Base-by-base conservation (phyloP, 2,329 filamentous ascomycete species). In the Thyridium curvatum region DNA sequence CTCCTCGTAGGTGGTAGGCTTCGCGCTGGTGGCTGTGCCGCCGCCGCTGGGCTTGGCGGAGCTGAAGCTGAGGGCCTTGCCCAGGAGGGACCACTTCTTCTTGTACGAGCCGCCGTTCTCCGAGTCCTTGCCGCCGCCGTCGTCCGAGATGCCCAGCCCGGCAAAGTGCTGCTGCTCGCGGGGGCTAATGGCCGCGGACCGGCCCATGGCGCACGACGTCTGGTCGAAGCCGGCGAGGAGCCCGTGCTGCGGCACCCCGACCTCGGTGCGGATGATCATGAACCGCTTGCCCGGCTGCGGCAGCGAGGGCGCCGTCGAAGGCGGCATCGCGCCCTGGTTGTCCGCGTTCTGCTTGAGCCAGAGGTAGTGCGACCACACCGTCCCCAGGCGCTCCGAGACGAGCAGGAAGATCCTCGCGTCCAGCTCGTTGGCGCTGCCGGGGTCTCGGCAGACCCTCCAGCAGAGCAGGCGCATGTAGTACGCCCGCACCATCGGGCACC, bases 401-500 rank as follows among this genome's bases (percentile, higher is more conserved):
- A 76, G 69, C 41, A 77, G 64, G 51, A 89, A 83, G 42, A 94
- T 86, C 48, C 74, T 72, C 82, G 72, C 61, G 55, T 93, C 85
- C 31, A 77, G 58, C 18, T 79, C 72, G 33, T 77, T 76, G 16
- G 77, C 69, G 34, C 73, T 76, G 13, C 82, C 86, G 38, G 81
- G 77, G 52, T 84, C 85, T 46, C 90, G 75, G 47, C 85, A 91
- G 35, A 96, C 69, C 43, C 89, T 79, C 90, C 90, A 96, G 61
- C 88, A 94, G 16, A 95, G 62, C 36, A 96, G 66, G 34, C 90
- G 86, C 76, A 94, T 93, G 56, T 84, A 96, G 59, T 95, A 96
- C 12, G 88, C 84, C 44, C 90, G 78, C 16, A 95, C 87, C 90
- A 95, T 94, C 0, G 90, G 88, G 53, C 87, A 94, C 89, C 90